phyloP scores from a whole-genome alignment of 2,329 filamentous ascomycete genomes.

The Xylariaceae sp. region DNA sequence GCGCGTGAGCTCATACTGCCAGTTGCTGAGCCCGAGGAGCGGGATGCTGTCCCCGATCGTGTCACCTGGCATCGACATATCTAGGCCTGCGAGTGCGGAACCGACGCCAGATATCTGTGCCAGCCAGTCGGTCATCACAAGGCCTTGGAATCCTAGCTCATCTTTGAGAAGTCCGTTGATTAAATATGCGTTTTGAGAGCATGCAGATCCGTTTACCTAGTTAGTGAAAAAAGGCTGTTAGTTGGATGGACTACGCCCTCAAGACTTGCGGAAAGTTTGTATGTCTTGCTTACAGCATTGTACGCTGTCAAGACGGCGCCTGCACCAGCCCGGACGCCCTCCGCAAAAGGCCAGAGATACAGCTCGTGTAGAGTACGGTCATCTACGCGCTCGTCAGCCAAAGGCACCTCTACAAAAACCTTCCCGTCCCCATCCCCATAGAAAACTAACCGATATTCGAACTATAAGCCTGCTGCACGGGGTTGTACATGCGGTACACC shows the following conservation, averaged over 20 bases:
- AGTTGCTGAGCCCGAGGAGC: constrained; percentile 59
- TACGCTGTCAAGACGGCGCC: constrained; percentile 86
- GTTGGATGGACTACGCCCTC: not conserved
- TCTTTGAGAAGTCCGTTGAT: constrained; percentile 75
- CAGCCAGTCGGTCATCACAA: constrained; percentile 77
- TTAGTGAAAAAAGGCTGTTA: constrained; percentile 37
- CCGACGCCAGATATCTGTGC: constrained; percentile 78
- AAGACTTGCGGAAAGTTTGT: not conserved
- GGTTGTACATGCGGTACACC: constrained; percentile 62
- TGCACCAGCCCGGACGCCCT: constrained; percentile 78
- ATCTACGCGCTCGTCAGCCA: constrained; percentile 32
- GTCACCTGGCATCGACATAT: constrained; percentile 68
- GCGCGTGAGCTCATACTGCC: constrained; percentile 61
- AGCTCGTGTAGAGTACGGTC: constrained; percentile 66
- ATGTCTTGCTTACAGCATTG: constrained; percentile 56
- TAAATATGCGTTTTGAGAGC: constrained; percentile 71
- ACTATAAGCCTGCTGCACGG: constrained; percentile 62
- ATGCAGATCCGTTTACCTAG: constrained; percentile 69
- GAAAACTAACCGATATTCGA: constrained; percentile 66
- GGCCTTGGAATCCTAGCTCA: constrained; percentile 75
- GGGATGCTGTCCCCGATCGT: constrained; percentile 54
- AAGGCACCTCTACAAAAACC: not conserved
- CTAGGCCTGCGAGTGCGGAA: constrained; percentile 75
- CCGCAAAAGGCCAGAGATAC: constrained; percentile 81
- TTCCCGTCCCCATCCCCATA: not conserved